Evolutionary conservation across 2,329 filamentous ascomycete genomes (phyloP), one percentile per base, ranked within the genome.

Genomic region (Phialophora tarda): DNA sequence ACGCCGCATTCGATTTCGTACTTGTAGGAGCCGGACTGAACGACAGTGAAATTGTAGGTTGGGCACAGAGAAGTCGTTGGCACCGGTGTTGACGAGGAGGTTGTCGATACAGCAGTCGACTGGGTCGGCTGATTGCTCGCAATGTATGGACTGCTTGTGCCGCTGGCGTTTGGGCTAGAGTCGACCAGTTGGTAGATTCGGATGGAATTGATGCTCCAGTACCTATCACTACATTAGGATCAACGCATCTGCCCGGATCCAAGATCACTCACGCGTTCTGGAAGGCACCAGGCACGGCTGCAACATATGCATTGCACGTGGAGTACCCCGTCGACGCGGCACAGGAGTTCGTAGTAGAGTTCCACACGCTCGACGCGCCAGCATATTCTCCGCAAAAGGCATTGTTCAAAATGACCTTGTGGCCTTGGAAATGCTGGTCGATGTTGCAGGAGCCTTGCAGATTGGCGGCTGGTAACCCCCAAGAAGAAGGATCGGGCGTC

Each of bases 361-460:
- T 66, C 71, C 71, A 73, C 34, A 72, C 69, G 44, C 32, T 63
- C 12, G 88, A 85, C 55, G 81, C 76, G 24, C 91, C 90, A 8
- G 91, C 91, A 91, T 91, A 95, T 72, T 89, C 85, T 12, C 92
- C 92, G 77, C 92, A 96, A 74, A 94, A 90, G 3, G 89, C 88
- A 0, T 87, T 93, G 79, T 95, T 88, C 77, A 95, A 88, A 69
- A 93, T 63, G 66, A 96, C 85, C 70, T 87, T 84, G 80, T 94
- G 85, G 65, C 89, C 78, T 71, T 81, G 79, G 80, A 96, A 93
- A 76, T 88, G 83, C 1, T 77, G 64, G 61, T 86, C 81, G 69
- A 93, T 89, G 72, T 91, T 79, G 78, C 92, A 96, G 60, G 82
- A 83, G 1, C 85, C 84, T 14, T 82, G 78, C 79, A 94, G 94